Percentiles rank a stretch among this genome's conserved stretches.
Conservation (phyloP, 257 asterid genomes). For the Datura wrightii region DNA sequence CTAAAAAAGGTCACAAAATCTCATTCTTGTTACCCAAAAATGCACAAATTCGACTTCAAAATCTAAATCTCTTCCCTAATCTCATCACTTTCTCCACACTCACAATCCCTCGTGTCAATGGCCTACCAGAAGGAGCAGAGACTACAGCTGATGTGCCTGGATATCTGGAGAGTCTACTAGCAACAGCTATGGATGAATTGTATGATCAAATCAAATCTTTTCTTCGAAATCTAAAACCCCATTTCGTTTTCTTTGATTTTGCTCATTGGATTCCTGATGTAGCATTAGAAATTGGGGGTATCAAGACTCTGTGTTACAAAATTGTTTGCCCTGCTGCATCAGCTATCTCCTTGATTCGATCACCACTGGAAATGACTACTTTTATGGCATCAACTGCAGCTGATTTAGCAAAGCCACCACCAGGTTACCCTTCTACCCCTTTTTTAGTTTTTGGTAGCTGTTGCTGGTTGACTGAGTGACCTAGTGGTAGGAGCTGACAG, state of each 20-base stretch:
- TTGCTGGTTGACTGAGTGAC: too few species aligned
- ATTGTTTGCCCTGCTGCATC: constrained; percentile 33
- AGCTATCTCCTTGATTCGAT: constrained; percentile 29
- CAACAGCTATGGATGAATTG: constrained; percentile 57
- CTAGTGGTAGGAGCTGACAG: too few species aligned
- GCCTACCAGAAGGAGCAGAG: constrained; percentile 59
- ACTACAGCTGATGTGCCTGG: constrained; percentile 55
- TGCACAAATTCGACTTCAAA: constrained; percentile 29
- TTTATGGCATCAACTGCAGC: constrained; percentile 21
- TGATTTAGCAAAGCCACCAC: constrained; percentile 31
- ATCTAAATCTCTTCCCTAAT: constrained; percentile 45
- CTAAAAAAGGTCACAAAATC: constrained; percentile 55
- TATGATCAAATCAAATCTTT: constrained; percentile 41
- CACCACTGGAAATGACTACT: constrained; percentile 10
- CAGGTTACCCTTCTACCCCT: constrained; percentile 30
- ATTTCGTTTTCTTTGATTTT: constrained; percentile 56
- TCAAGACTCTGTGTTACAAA: constrained; percentile 48
- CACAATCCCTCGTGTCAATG: constrained; percentile 51
- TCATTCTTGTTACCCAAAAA: constrained; percentile 47
- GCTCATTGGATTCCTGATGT: constrained; percentile 57
- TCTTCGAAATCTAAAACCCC: constrained; percentile 42
- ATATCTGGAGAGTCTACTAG: constrained; percentile 32
- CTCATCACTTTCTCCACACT: constrained; percentile 50
- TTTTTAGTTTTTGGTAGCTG: too few species aligned
- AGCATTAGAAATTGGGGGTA: constrained; percentile 39